Base-by-base conservation (phyloP, 176 grass and related monocot species). In the Hordeum marinum region DNA sequence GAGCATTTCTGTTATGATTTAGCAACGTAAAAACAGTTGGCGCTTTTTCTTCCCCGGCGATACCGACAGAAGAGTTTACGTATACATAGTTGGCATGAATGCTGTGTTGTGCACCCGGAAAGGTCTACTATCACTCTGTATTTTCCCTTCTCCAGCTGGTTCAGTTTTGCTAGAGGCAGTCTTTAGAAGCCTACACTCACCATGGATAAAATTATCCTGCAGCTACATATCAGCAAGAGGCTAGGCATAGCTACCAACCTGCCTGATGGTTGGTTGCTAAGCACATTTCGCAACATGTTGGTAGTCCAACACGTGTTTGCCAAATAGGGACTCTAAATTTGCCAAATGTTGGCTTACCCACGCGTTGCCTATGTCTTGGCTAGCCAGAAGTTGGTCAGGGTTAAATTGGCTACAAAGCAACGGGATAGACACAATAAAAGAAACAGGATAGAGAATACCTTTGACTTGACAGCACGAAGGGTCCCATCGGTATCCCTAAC, bases 401-500 rank as follows among this genome's bases (percentile, higher is more conserved):
- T 18, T n/a, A 73, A 17, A 4, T 48, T 73, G 41, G 70, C 7
- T 73, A 73, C 24, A 46, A 2, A 29, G 3, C 23, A 73, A 40
- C 35, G 4, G 35, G 48, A 52, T 52, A 52, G 70, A 26, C 7
- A 36, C 23, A 78, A 43, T 35, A 52, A 50, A 48, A 15, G 79
- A 8, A 80, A 39, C 52, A 57, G 52, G 52, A 21, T 57, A 45
- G 26, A 11, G 72, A 68, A 85, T 87, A 96, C 93, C 93, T 99
- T 94, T 58, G 93, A 94, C 86, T 92, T 99, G 62, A 99, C 75
- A 9, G 82, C 77, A 17, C 88, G 88, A 20, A 94, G 68, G 55
- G 88, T 89, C 32, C 91, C 96, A 76, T 99, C 96, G 69, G 89
- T 88, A 74, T 96, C 96, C 86, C 80, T 87, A 84, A 99, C 90